Base-by-base conservation (phyloP, 208 protist species). In the Acanthamoeba culbertsoni region DNA sequence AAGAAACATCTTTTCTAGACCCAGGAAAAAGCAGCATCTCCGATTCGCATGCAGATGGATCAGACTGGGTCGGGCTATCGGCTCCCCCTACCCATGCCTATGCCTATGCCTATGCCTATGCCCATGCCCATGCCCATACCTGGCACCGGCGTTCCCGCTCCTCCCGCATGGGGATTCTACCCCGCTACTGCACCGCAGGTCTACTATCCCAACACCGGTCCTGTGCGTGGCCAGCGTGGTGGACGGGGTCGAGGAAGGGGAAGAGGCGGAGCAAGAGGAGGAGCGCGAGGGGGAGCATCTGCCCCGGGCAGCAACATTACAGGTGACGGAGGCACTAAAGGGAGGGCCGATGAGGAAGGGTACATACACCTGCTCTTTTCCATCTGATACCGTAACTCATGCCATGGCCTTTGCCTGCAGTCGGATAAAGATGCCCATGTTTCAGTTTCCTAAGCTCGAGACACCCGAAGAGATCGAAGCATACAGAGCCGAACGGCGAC, bases 381-480 rank as follows among this genome's bases (percentile, higher is more conserved):
- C 12, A 26, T 28, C 16, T 68, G 8, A 8, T 68, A 10, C 12
- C 20, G 28, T 8, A 10, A 7, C 31, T 26, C 31, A 68, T 68
- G 28, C 14, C 59, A 26, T 68, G 31, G 28, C 35, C 28, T 42
- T 26, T 6, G n/a, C n/a, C 8, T 8, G 6, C 65, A 77, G 65
- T 28, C 0, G 23, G 14, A 43, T n/a, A 37, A 77, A 77, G 40
- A 8, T 77, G 65, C 65, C 65, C 16, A 77, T 77, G 65, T 46
- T 77, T 5, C 65, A 40, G 65, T 14, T 42, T 4, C 46, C 75
- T 31, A 51, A 37, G 75, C 42, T 59, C 28, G 75, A 86, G 28
- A 86, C 75, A n/a, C 75, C 75, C 31, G 75, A 86, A 45, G 75
- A 86, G 75, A 86, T 86, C n/a, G 75, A 37, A 4, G 75, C 75